Conservation (phyloP, 2,329 filamentous ascomycete species). For the Fusarium odoratissimum region DNA sequence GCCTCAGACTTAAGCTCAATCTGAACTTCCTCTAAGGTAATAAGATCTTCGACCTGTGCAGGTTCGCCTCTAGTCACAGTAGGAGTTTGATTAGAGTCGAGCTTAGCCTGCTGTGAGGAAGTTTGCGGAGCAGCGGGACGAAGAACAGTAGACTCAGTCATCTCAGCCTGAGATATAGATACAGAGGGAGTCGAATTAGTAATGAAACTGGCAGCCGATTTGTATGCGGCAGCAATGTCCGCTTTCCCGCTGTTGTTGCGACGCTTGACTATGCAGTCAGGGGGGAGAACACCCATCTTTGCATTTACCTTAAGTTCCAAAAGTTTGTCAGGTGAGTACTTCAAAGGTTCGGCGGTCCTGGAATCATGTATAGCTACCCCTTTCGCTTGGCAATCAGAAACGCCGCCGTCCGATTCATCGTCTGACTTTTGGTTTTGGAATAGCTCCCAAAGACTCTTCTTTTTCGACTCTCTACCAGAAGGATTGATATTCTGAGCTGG, state of each 20-base stretch:
- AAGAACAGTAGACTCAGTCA: not conserved
- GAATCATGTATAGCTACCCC: not conserved
- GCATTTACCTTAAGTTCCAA: slow-evolving; percentile 7
- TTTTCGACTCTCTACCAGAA: not conserved
- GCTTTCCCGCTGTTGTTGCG: not conserved
- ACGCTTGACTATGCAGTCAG: not conserved
- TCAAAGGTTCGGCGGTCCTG: not conserved
- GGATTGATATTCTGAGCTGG: not conserved
- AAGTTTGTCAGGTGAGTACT: slow-evolving; percentile 17
- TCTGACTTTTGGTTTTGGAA: not conserved
- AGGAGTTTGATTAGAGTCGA: not conserved
- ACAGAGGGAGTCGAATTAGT: not conserved
- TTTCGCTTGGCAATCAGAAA: not conserved
- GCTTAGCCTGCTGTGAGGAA: not conserved
- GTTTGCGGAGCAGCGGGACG: not conserved
- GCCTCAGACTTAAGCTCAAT: slow-evolving; percentile 18
- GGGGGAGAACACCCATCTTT: not conserved
- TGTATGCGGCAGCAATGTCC: not conserved
- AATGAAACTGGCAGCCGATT: not conserved
- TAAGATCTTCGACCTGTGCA: not conserved
- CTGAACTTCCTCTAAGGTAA: not conserved
- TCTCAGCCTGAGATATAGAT: not conserved
- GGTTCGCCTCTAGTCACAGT: not conserved
- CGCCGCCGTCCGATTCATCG: not conserved
- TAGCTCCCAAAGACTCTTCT: not conserved